Base-by-base conservation (phyloP, 805 yeast species). In the Maudiozyma bulderi region DNA sequence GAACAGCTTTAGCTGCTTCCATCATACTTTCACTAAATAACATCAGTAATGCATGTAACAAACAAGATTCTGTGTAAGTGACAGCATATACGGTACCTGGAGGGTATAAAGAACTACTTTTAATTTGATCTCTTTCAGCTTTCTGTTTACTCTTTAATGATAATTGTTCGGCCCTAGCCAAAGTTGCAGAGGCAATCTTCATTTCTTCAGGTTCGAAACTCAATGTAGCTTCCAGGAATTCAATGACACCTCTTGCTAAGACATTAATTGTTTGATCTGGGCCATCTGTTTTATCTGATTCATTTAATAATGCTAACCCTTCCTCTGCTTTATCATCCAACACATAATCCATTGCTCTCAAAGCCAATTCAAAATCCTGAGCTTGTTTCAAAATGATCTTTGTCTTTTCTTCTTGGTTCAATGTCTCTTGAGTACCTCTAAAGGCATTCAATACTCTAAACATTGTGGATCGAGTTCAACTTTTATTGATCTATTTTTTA, bases 41-140 rank as follows among this genome's bases (percentile, higher is more conserved):
- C 90, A 91, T 85, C 43, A 90, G 73, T 54, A 91, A 73, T 0
- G 98, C 98, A 61, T 85, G 84, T 66, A 91, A 68, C 43, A 91
- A 69, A 46, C 89, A 86, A 34, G 95, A 78, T 64, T 91, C 98
- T 0, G 96, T 95, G 59, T 82, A 80, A 0, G 95, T 89, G 39
- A 91, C 88, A 26, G 91, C 89, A 67, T 83, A 93, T 66, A 90
- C 96, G 0, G 96, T 86, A 0, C 98, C 98, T 0, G 96, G 95
- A 1, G 95, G 95, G 66, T 86, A 90, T 9, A 82, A 73, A 9
- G 78, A 74, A 20, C 90, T 81, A 1, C 91, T 80, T 40, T 72
- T 69, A 43, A 87, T 56, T 40, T 75, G 74, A 54, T 75, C 65
- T 56, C 74, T 80, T 53, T 78, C 81, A 47, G 84, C 82, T 53